Conservation (phyloP, 495 filamentous ascomycete species). For the Hamigera avellanea region DNA sequence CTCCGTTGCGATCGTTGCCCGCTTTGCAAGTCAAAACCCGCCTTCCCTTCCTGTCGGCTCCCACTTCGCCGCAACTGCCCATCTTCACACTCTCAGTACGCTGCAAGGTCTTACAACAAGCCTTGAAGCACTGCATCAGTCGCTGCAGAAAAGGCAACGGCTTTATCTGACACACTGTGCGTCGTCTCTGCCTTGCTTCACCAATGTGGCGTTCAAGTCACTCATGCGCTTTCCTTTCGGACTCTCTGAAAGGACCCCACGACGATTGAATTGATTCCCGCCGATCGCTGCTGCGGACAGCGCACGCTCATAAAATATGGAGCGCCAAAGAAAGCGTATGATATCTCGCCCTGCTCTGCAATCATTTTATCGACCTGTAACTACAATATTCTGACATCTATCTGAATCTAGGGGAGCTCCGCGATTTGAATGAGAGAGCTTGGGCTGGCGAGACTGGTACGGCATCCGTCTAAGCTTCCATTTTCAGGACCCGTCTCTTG, state of each 20-base stretch:
- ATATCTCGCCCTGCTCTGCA: no score
- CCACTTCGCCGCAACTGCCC: background rate
- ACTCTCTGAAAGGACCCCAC: slow-evolving; percentile 28
- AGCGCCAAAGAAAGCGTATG: slow-evolving; percentile 75
- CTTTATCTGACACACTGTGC: background rate
- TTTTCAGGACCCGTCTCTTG: slow-evolving; percentile 7
- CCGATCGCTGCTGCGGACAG: slow-evolving; percentile 5
- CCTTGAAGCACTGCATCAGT: background rate
- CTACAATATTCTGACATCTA: no score
- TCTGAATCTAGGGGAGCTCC: slow-evolving; percentile 79
- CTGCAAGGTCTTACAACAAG: background rate
- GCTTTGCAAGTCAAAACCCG: background rate
- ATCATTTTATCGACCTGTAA: no score
- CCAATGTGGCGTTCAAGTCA: slow-evolving; percentile 36
- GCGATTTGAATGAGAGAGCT: slow-evolving; percentile 70
- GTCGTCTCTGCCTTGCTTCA: slow-evolving; percentile 3
- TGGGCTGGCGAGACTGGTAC: slow-evolving; percentile 85
- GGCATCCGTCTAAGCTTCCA: background rate
- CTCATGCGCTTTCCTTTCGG: slow-evolving; percentile 27
- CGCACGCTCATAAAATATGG: slow-evolving; percentile 43
- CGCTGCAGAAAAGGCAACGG: background rate
- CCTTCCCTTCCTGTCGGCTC: background rate
- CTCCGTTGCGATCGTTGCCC: no score
- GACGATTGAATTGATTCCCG: slow-evolving; percentile 12
- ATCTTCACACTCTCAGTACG: background rate